Evolutionary conservation across 2,329 filamentous ascomycete genomes (phyloP).

Genomic region (Keithomyces neogunnii): DNA sequence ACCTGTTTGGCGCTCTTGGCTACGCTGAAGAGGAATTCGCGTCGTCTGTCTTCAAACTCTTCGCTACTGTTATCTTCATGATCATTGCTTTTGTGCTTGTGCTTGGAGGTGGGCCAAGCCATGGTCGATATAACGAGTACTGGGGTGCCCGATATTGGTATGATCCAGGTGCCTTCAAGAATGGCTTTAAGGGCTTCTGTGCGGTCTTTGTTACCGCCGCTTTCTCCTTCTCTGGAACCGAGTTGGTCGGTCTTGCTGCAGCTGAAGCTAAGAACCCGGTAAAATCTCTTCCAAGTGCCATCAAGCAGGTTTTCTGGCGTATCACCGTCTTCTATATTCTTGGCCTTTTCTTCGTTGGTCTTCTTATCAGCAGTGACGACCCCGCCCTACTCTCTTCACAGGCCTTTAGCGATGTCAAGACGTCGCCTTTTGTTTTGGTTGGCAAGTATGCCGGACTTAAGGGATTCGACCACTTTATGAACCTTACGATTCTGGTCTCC

Average conservation of each 20-base stretch:
- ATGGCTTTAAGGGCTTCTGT: constrained; percentile 69
- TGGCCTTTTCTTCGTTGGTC: constrained; percentile 42
- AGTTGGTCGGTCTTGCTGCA: constrained; percentile 41
- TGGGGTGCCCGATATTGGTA: constrained; percentile 43
- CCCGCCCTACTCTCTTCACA: constrained; percentile 31
- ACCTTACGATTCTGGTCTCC: constrained; percentile 49
- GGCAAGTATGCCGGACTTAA: constrained; percentile 43
- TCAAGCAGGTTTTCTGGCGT: constrained; percentile 67
- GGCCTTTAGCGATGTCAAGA: constrained; percentile 29
- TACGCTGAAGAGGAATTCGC: constrained; percentile 46
- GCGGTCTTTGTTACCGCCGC: constrained; percentile 65
- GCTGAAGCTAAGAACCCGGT: constrained; percentile 58
- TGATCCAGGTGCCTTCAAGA: constrained; percentile 50
- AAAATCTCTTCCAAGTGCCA: constrained; percentile 67
- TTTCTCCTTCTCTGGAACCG: constrained; percentile 65
- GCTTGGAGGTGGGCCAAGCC: constrained; percentile 49
- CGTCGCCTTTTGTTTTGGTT: constrained; percentile 50
- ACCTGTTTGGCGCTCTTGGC: constrained; percentile 42
- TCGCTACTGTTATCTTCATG: constrained; percentile 48
- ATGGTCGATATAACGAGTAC: constrained; percentile 35
- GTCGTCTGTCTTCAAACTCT: constrained; percentile 43
- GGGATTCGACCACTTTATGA: constrained; percentile 49
- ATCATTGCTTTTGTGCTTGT: constrained; percentile 51
- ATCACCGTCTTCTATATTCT: constrained; percentile 48
- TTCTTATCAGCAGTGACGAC: constrained; percentile 39